Percentiles rank a stretch among this genome's conserved stretches.
phyloP scores from a whole-genome alignment of 1,284 basidiomycete species.

The Ceratobasidium sp. region DNA sequence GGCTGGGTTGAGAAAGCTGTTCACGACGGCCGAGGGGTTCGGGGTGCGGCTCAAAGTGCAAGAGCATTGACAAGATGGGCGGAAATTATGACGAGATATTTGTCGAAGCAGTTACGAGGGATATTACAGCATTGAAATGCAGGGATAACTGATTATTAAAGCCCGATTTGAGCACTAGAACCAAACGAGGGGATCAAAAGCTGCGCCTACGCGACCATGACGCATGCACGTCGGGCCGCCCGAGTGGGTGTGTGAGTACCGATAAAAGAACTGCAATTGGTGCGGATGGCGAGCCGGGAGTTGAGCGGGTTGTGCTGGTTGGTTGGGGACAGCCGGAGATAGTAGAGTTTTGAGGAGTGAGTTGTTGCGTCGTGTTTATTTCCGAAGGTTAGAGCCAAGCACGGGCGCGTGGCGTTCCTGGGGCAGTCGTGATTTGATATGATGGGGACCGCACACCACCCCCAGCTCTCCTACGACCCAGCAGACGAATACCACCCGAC shows the following conservation, averaged over 20 bases:
- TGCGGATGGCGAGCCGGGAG: neutral
- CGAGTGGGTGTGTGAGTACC: too few species aligned
- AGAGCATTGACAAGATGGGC: too few species aligned
- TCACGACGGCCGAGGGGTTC: neutral
- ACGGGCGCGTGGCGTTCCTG: constrained; percentile 33
- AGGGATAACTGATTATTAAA: too few species aligned
- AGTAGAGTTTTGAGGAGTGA: neutral
- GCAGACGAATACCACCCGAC: constrained; percentile 4
- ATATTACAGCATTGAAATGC: too few species aligned
- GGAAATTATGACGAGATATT: too few species aligned
- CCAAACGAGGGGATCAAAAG: too few species aligned
- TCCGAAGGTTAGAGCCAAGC: neutral
- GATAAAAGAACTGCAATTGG: too few species aligned
- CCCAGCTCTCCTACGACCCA: neutral
- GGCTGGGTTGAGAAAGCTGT: neutral
- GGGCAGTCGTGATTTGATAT: constrained; percentile 1
- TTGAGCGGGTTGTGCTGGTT: neutral
- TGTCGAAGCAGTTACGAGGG: too few species aligned
- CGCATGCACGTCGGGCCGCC: too few species aligned
- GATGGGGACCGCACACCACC: constrained; percentile 8
- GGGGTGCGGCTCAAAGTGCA: neutral
- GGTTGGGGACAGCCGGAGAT: neutral
- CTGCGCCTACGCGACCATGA: too few species aligned
- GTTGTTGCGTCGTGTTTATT: constrained; percentile 2
- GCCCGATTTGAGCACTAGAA: too few species aligned